Evolutionary conservation across 2,329 filamentous ascomycete species (phyloP).

Genomic region (Leptographium wingfieldii): DNA sequence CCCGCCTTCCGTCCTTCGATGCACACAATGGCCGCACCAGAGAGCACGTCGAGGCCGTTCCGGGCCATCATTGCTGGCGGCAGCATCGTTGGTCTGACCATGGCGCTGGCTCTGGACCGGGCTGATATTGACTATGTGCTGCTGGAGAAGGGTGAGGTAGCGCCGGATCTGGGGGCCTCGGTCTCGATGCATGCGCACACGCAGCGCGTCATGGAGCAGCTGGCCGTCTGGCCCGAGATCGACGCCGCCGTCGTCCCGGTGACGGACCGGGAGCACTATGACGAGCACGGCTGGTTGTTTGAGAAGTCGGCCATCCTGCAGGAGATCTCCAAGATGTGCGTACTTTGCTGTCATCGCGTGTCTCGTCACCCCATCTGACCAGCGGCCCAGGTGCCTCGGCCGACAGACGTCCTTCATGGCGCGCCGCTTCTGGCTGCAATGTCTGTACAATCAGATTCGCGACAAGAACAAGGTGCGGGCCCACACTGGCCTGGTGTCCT

Average conservation of each 20-base stretch:
- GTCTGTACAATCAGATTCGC: no score
- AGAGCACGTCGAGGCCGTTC: conserved; percentile 11
- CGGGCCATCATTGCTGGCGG: conserved; percentile 35
- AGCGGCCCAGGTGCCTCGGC: no score
- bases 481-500: no score
- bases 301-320: background rate
- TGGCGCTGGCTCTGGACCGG: conserved; percentile 31
- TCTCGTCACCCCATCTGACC: no score
- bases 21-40: background rate
- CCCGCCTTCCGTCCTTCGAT: no score
- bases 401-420: no score
- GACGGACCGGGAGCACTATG: background rate
- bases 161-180: conserved; percentile 31
- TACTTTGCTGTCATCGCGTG: background rate
- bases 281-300: background rate
- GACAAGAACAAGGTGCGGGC: no score
- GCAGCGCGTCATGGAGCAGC: conserved; percentile 33
- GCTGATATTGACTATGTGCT: conserved; percentile 34
- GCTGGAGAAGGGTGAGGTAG: conserved; percentile 30
- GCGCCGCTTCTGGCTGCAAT: no score
- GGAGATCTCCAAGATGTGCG: background rate
- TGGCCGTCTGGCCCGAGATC: conserved; percentile 20
- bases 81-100: conserved; percentile 30
- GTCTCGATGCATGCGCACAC: conserved; percentile 31
- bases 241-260: background rate